Evolutionary conservation across 495 filamentous ascomycete species (phyloP), one percentile per base, ranked within the genome.

Genomic region (Penicillium ucsense): DNA sequence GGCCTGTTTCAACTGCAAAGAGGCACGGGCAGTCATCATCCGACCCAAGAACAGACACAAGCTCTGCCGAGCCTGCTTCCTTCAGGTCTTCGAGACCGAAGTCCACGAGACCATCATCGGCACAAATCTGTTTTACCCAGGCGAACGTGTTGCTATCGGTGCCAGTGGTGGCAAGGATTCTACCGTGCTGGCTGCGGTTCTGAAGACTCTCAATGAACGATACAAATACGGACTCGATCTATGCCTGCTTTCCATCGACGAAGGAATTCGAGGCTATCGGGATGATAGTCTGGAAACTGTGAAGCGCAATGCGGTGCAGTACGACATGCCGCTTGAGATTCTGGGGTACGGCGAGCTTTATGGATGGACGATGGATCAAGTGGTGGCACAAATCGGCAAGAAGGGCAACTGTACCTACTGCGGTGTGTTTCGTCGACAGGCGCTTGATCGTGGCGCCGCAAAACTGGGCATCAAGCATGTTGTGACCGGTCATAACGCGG

Each of bases 401-500:
- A 96, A 95, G 68, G 94, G 94, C 35, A 98, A 97, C 66, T 98
- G 92, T 73, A 98, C 92, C 31, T 97, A 97, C 63, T 98, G 92
- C 59, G 92, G 92, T 4, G 92, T 98, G 32, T 98, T 98, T 58
- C 79, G 92, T 8, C 79, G 92, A 40, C 92, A 98, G 72, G 92
- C 92, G 8, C 74, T 98, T 35, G 92, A 98, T 65, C 80, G 92
- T 5, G 92, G 92, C 30, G 90, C 94, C 1, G 87, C 86, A 55
- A 81, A 81, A 54, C 68, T 98, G 51, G 87, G 83, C 1, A 94
- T 98, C 57, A 81, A 80, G 50, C 92, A 98, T 67, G 94, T 97
- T 5, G 91, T 97, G 10, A 98, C 92, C 6, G 92, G 92, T 2
- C 92, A 98, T 64, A 98, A 98, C 63, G 92, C 94, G 7, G 92